Evolutionary conservation across 2,329 filamentous ascomycete species (phyloP), one percentile per base, ranked within the genome.

Genomic region (Chaetothyriales sp.): DNA sequence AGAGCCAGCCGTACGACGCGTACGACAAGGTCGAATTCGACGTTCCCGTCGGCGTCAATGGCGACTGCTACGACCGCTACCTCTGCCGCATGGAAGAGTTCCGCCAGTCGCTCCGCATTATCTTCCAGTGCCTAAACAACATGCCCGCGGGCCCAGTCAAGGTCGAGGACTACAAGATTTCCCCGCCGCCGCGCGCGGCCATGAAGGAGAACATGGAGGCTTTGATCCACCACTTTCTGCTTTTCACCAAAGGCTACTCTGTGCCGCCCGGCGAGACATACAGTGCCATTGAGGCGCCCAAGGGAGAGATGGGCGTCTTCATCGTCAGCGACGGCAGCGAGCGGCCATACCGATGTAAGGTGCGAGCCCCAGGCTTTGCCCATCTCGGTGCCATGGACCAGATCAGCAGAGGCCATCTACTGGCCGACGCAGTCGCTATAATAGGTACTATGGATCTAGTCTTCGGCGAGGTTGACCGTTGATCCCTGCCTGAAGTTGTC

Each of bases 161-260:
- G 61, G 88, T 95, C 44, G 92, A 98, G 73, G 92, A 98, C 72
- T 98, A 97, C 82, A 98, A 98, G 81, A 81, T 98, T 65, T 85
- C 87, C 2, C 92, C 92, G 19, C 92, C 92, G 56, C 94, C 92
- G n/a, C 83, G 92, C 65, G 78, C 87, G 45, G 92, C 92, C 65
- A 98, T 98, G 92, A 98, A 98, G 80, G 92, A 98, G 81, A 98
- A 98, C 77, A 98, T 98, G 94, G 92, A 98, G 75, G 89, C 92
- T 43, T 80, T 98, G 44, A 98, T 98, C 67, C 92, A 98, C 75
- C 92, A 98, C 77, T 98, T 98, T 79, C 74, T 98, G 60, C 82
- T 98, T 50, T 98, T 90, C 77, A 97, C 89, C 70, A 98, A 98
- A 80, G 92, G 92, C 54, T 98, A 98, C 72, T 80, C 88, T 45